Percentiles rank a stretch among this genome's conserved stretches.
Conservation (phyloP, 1,139 yeast species). For the Pichia sp. region DNA sequence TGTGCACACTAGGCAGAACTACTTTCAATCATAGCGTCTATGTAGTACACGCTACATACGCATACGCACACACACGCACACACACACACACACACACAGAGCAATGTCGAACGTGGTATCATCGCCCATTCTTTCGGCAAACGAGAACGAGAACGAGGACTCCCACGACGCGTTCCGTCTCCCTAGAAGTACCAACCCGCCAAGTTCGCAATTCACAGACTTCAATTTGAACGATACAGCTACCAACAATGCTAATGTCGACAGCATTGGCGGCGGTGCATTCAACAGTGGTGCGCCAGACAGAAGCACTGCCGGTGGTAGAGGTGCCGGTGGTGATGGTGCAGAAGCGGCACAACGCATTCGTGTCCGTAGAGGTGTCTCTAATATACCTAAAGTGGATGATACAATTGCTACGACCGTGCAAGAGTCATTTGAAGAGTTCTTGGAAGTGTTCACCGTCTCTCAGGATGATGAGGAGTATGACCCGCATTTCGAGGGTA, state of each 20-base stretch:
- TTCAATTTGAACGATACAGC: slow-evolving; percentile 12
- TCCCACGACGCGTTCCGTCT: too few species aligned
- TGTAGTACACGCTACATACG: too few species aligned
- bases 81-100: not conserved
- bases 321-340: slow-evolving; percentile 1
- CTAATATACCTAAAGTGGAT: slow-evolving; percentile 75
- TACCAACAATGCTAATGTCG: not conserved
- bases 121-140: slow-evolving; percentile 16
- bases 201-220: slow-evolving; percentile 16
- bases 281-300: slow-evolving; percentile 5
- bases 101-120: slow-evolving; percentile 15
- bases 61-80: not conserved
- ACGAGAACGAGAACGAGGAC: too few species aligned
- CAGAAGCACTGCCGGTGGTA: not conserved
- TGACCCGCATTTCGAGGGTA: slow-evolving; percentile 42
- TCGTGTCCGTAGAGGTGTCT: slow-evolving; percentile 41
- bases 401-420: slow-evolving; percentile 95
- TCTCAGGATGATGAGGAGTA: slow-evolving; percentile 29
- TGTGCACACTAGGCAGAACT: too few species aligned
- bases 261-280: not conserved
- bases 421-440: slow-evolving; percentile 81
- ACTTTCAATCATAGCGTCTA: too few species aligned
- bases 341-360: slow-evolving; percentile 24
- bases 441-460: slow-evolving; percentile 59
- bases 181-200: slow-evolving; percentile 3